phyloP scores from a whole-genome alignment of 768 basidiomycete genomes.

The Solioccasus polychromus region DNA sequence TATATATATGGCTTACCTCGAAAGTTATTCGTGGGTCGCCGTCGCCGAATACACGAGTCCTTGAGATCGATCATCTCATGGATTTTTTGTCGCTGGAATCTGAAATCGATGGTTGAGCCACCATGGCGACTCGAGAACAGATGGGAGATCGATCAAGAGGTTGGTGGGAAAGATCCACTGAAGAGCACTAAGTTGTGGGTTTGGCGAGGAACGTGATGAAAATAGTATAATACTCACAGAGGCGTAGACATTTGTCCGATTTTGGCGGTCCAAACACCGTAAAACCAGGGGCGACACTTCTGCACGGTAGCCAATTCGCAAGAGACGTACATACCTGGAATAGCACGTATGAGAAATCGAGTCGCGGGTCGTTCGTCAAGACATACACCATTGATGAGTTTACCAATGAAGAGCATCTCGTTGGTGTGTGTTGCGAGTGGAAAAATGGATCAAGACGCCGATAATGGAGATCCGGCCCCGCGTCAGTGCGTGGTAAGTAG shows the following conservation, averaged over 20 bases:
- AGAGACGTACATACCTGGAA: conserved; percentile 26
- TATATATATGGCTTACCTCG: too few relatives aligned
- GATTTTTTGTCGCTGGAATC: too few relatives aligned
- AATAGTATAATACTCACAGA: conserved; percentile 14
- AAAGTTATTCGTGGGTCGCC: too few relatives aligned
- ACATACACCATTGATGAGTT: conserved; percentile 25
- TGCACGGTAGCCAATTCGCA: conserved; percentile 23
- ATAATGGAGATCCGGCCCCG: conserved; percentile 21
- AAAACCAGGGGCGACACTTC: conserved; percentile 29
- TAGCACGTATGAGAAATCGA: neutral
- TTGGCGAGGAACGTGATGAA: too few relatives aligned
- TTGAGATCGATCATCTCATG: too few relatives aligned
- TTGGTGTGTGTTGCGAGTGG: conserved; percentile 23
- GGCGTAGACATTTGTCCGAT: conserved; percentile 21
- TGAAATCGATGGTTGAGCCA: too few relatives aligned
- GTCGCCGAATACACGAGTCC: too few relatives aligned
- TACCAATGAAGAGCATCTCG: conserved; percentile 23
- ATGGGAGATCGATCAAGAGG: too few relatives aligned
- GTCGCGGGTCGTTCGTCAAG: neutral
- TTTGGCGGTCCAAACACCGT: conserved; percentile 23
- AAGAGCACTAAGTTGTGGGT: too few relatives aligned
- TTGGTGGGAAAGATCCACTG: too few relatives aligned
- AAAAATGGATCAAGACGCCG: conserved; percentile 24
- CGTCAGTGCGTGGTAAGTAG: too few relatives aligned
- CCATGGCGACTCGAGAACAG: too few relatives aligned